Evolutionary conservation across 352 stramenopile genomes (phyloP), one percentile per base, ranked within the genome.

Genomic region (Globisporangium okanoganense): DNA sequence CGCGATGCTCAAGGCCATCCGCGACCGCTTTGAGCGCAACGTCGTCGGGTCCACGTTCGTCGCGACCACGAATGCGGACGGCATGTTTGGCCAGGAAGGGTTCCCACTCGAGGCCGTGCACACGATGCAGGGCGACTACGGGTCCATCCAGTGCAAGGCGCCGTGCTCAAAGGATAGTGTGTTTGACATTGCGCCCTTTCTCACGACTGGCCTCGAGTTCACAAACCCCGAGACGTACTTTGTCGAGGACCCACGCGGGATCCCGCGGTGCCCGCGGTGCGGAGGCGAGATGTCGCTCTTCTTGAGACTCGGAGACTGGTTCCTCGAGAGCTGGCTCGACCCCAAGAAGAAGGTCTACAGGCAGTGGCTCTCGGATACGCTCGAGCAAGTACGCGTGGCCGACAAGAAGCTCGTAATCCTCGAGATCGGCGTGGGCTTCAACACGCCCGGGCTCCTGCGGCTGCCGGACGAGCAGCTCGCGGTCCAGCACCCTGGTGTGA

Each of bases 391-490:
- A 41, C 58, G 55, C 47, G 62, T 65, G 5, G 48, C 74, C 7
- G 57, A 59, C 36, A 87, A 83, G 62, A 90, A 85, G 36, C 76
- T 92, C 36, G 80, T 75, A 16, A 80, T 90, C 18, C 69, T 90
- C 14, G 80, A 92, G 53, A 61, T 92, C 36, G 83, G 83, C 20
- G 79, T 73, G 35, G 79, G 83, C 4, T 90, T 88, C 65, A 92
- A 90, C 58, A 92, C 83, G 0, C 83, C 80, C 0, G 76, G 66
- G 2, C 78, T 92, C 13, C 51, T 88, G 13, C 72, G 80, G 1
- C 60, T 87, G 16, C 80, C 80, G 1, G 74, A 87, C 40, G 80
- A 92, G 50, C 67, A 67, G 2, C 57, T 88, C 52, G 75, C 75
- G 5, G 62, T 65, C 9, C 55, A 63, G 3, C 57, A 81, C 13